phyloP scores from a whole-genome alignment of 805 yeast genomes.

The Ogataea thermomethanolica region DNA sequence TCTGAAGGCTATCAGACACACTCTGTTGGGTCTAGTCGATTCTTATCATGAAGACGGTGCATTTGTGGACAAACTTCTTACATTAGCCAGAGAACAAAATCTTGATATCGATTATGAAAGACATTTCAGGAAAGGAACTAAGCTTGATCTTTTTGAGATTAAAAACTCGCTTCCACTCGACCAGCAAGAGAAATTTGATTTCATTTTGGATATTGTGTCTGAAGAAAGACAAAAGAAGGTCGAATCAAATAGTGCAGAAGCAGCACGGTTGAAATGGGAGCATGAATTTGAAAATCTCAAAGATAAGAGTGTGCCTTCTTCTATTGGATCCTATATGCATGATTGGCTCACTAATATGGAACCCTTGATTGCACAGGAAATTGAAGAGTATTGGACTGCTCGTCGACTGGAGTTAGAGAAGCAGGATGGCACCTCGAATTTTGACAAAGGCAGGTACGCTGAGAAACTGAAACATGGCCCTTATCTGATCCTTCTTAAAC shows the following conservation, averaged over 20 bases:
- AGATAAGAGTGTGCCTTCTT: slow-evolving; percentile 46
- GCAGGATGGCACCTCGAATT: slow-evolving; percentile 12
- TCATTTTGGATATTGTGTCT: slow-evolving; percentile 65
- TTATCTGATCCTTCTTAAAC: slow-evolving; percentile 63
- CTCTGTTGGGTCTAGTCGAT: slow-evolving; percentile 50
- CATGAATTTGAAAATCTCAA: slow-evolving; percentile 58
- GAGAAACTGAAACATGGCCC: slow-evolving; percentile 68
- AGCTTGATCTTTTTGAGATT: slow-evolving; percentile 60
- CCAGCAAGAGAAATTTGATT: slow-evolving; percentile 55
- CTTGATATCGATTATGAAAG: slow-evolving; percentile 21
- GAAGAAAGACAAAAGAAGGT: slow-evolving; percentile 70
- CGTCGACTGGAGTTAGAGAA: slow-evolving; percentile 28
- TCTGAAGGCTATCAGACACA: slow-evolving; percentile 72
- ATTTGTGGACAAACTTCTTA: slow-evolving; percentile 21
- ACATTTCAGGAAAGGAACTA: slow-evolving; percentile 8
- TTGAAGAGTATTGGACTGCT: slow-evolving; percentile 49
- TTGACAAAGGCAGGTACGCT: slow-evolving; percentile 22
- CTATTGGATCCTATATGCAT: slow-evolving; percentile 72
- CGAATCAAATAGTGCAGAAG: slow-evolving; percentile 77
- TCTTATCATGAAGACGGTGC: slow-evolving; percentile 24
- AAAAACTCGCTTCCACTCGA: slow-evolving; percentile 50
- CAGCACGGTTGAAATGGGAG: slow-evolving; percentile 87
- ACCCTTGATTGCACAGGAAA: slow-evolving; percentile 68
- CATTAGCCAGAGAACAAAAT: slow-evolving; percentile 20
- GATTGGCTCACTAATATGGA: slow-evolving; percentile 77